Evolutionary conservation across 305 asterid species (phyloP).

Genomic region (Fraxinus greggii): DNA sequence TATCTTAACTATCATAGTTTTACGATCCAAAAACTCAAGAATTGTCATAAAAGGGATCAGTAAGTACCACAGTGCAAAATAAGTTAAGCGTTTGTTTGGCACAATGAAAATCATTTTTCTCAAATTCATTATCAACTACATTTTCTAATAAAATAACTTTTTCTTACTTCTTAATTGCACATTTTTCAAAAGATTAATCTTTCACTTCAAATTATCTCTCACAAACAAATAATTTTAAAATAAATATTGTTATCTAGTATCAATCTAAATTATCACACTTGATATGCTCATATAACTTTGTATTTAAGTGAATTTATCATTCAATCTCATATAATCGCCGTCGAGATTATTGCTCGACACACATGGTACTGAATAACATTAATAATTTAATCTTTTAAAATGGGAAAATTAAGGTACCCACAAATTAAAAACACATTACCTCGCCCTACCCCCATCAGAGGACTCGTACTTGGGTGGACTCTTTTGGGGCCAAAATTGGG

Average conservation of each 20-base stretch:
- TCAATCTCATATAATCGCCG: neutral
- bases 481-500: neutral
- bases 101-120: neutral
- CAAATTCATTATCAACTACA: neutral
- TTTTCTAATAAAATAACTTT: too few species aligned
- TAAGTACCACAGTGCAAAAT: neutral
- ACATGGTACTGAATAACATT: too few species aligned
- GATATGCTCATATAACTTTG: too few species aligned
- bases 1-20: neutral
- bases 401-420: neutral
- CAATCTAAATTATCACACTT: too few species aligned
- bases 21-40: neutral
- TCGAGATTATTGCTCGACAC: too few species aligned
- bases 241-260: too few species aligned
- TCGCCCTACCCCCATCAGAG: neutral
- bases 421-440: neutral
- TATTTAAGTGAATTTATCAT: too few species aligned
- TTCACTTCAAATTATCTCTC: neutral
- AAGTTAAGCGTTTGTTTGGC: neutral
- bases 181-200: neutral
- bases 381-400: neutral
- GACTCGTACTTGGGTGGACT: neutral
- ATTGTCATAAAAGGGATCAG: neutral
- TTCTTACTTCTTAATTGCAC: too few species aligned
- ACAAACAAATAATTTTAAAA: too few species aligned